phyloP scores from a whole-genome alignment of 306 rosid species.

The Hylodesmum podocarpum region DNA sequence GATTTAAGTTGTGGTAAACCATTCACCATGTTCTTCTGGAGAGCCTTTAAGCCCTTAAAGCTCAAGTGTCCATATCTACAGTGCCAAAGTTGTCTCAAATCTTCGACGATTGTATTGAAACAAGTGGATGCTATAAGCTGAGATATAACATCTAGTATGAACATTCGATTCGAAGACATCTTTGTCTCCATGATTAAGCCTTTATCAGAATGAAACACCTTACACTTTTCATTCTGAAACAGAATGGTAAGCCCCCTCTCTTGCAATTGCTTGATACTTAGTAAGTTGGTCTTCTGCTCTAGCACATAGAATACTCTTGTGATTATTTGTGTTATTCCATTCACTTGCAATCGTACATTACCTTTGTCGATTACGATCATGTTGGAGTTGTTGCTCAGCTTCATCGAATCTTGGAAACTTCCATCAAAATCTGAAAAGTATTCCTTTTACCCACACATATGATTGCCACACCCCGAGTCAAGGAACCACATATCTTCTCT shows the following conservation, averaged over 20 bases:
- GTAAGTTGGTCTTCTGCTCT: not conserved
- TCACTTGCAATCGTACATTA: not conserved
- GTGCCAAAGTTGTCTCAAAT: not conserved
- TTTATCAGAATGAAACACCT: not conserved
- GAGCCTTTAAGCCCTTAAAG: not conserved
- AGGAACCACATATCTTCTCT: not conserved
- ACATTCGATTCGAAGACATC: not conserved
- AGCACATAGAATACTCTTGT: not conserved
- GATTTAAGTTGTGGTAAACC: not conserved
- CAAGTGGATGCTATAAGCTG: not conserved
- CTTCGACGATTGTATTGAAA: not conserved
- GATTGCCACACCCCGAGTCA: not conserved
- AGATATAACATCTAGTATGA: not conserved
- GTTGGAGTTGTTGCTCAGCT: not conserved
- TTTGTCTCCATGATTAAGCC: not conserved
- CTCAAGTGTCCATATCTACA: too few species aligned
- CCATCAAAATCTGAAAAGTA: not conserved
- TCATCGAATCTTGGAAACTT: not conserved
- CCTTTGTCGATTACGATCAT: not conserved
- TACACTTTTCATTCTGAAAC: not conserved
- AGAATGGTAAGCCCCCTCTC: not conserved
- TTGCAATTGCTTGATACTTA: not conserved
- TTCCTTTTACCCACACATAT: not conserved
- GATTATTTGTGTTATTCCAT: not conserved
- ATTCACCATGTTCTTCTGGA: not conserved